These are phyloP conservation scores for Orbilia brochopaga DNA, from an alignment of 2,329 filamentous ascomycete genomes.

Conservation along the genomic window DNA sequence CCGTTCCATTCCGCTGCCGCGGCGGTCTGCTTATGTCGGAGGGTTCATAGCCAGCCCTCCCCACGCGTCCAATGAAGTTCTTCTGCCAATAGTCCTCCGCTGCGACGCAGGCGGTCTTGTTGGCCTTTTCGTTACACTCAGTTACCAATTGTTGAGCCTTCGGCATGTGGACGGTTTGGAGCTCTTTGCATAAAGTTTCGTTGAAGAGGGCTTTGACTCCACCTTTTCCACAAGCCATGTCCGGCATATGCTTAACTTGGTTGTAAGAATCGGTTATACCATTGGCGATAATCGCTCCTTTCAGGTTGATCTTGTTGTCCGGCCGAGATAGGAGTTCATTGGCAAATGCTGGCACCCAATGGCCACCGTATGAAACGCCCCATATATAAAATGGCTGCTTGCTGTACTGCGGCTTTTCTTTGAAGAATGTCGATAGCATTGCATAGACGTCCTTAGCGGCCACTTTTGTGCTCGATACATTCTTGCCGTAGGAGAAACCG, in stretches of 20 bases:
- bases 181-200: slow-evolving; percentile 76
- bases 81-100: too few relatives aligned
- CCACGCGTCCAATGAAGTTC: too few relatives aligned
- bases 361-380: slow-evolving; percentile 91
- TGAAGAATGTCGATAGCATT: slow-evolving; percentile 95
- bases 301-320: slow-evolving; percentile 82
- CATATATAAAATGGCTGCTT: slow-evolving; percentile 97
- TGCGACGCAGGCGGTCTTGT: too few relatives aligned
- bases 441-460: slow-evolving; percentile 98
- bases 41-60: too few relatives aligned
- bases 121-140: too few relatives aligned
- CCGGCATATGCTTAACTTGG: slow-evolving; percentile 93
- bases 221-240: slow-evolving; percentile 96
- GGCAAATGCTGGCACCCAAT: slow-evolving; percentile 92
- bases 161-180: slow-evolving; percentile 75
- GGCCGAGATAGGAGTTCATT: slow-evolving; percentile 76
- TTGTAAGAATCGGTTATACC: slow-evolving; percentile 91
- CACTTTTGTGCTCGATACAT: slow-evolving; percentile 88
- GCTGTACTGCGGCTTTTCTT: slow-evolving; percentile 95
- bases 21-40: too few relatives aligned
- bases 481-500: slow-evolving; percentile 91
- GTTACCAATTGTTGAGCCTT: slow-evolving; percentile 78
- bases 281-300: slow-evolving; percentile 94
- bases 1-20: too few relatives aligned
- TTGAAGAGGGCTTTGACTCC: slow-evolving; percentile 87